phyloP scores from a whole-genome alignment of 192 early-diverging fungal genomes.

The Jimgerdemannia flammicorona region DNA sequence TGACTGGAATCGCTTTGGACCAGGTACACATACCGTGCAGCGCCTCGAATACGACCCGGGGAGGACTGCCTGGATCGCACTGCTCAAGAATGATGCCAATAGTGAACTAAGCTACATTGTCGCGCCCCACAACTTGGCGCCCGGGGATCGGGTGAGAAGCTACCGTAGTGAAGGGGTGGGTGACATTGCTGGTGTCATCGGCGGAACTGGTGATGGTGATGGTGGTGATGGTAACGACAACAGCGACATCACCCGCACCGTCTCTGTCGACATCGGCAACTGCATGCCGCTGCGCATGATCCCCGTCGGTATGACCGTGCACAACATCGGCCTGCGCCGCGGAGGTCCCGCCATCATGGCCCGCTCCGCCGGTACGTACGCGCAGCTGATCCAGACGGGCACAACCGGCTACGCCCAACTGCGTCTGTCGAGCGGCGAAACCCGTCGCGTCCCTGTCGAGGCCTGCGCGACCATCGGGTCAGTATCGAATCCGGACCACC shows the following conservation, averaged over 20 bases:
- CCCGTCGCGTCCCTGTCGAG: slow-evolving; percentile 78
- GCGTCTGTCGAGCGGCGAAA: slow-evolving; percentile 81
- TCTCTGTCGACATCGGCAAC: slow-evolving; percentile 77
- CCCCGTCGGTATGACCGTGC: slow-evolving; percentile 87
- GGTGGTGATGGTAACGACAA: neutral
- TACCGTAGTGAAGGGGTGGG: slow-evolving; percentile 13
- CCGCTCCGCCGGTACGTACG: slow-evolving; percentile 84
- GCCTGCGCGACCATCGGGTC: slow-evolving; percentile 87
- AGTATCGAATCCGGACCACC: slow-evolving; percentile 88
- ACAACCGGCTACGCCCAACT: slow-evolving; percentile 80
- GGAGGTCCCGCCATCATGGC: slow-evolving; percentile 73
- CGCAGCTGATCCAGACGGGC: slow-evolving; percentile 78
- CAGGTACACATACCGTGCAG: slow-evolving; percentile 76
- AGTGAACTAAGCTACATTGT: slow-evolving; percentile 84
- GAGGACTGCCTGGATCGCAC: slow-evolving; percentile 78
- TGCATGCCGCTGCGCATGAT: slow-evolving; percentile 86
- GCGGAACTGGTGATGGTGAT: slow-evolving; percentile 2
- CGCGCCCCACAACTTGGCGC: slow-evolving; percentile 70
- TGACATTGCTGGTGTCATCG: neutral
- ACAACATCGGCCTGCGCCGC: slow-evolving; percentile 79
- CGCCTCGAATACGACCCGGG: slow-evolving; percentile 97
- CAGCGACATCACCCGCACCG: slow-evolving; percentile 31
- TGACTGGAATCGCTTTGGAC: slow-evolving; percentile 77
- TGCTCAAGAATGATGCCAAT: slow-evolving; percentile 76
- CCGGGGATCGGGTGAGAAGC: slow-evolving; percentile 49